A percentile compares a stretch with the other conserved stretches of the same genome.
These are phyloP conservation scores for Oidiodendron maius DNA, from an alignment of 495 filamentous ascomycete species.

Conservation along the genomic window DNA sequence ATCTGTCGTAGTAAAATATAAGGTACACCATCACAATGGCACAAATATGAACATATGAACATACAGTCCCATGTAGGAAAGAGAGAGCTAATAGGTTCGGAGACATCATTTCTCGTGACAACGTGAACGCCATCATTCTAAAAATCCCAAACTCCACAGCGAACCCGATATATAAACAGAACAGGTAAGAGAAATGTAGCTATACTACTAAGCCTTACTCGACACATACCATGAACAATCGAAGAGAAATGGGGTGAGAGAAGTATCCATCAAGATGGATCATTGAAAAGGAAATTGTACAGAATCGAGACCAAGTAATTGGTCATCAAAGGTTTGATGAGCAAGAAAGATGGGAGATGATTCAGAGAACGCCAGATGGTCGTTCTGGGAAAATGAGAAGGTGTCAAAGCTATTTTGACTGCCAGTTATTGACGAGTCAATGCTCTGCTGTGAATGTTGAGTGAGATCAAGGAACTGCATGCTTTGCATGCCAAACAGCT, in stretches of 20 bases:
- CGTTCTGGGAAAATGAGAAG: constrained; percentile 6
- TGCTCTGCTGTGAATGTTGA: constrained; percentile 7
- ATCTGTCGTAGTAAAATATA: too few relatives aligned
- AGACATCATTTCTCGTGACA: neutral
- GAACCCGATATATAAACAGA: neutral
- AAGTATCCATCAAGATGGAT: constrained; percentile 1
- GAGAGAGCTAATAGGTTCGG: neutral
- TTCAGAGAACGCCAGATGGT: constrained; percentile 7
- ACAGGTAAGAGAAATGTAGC: neutral
- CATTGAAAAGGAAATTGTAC: constrained; percentile 5
- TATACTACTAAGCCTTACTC: neutral
- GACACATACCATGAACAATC: neutral
- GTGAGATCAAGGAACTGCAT: constrained; percentile 13
- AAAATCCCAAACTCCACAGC: neutral
- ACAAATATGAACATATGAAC: too few relatives aligned
- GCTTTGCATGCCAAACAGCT: constrained; percentile 14
- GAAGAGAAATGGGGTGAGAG: neutral
- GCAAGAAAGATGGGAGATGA: neutral
- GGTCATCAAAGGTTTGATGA: constrained; percentile 2
- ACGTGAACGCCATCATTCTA: neutral
- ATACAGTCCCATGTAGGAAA: too few relatives aligned
- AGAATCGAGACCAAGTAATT: constrained; percentile 4
- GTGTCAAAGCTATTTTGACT: constrained; percentile 12
- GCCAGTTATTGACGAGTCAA: constrained; percentile 1
- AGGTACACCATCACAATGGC: too few relatives aligned